Evolutionary conservation across 768 basidiomycete species (phyloP), one percentile per base, ranked within the genome.

Genomic region (Pulveroboletus frians): DNA sequence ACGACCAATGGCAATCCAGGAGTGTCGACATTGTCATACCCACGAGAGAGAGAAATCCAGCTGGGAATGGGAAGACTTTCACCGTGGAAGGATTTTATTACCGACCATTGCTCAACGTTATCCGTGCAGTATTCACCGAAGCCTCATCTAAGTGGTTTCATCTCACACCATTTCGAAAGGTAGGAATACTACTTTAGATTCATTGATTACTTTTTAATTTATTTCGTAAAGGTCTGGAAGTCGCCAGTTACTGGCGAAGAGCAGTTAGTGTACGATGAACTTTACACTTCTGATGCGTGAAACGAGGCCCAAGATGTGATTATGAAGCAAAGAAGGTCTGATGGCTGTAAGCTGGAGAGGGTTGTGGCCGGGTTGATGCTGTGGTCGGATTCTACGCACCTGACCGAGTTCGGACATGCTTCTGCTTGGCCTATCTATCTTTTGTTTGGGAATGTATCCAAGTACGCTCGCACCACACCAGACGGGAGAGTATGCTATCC

Each of bases 81-180:
- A n/a, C 43, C 1, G 44, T 71, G 2, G 55, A 64, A 2, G 70
- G 65, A 0, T 52, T 72, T 3, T 47, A 50, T 9, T 57, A 64
- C 47, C 48, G 57, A 0, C 62, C 53, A 1, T 39, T 71, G 0
- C 54, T 51, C 0, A 29, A 51, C 0, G 41, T 64, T n/a, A n/a
- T n/a, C n/a, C n/a, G n/a, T n/a, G n/a, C n/a, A n/a, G n/a, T n/a
- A n/a, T n/a, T n/a, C n/a, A 18, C 52, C 0, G 50, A 60, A 14
- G 41, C 39, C 0, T 35, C 29, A 0, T 34, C 51, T 0, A 55
- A 47, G 13, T 40, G 31, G 34, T 60, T 67, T 26, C 63, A 67
- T 45, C 57, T 58, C 3, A 58, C 45, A 0, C 65, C 65, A 0
- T 67, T 60, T 50, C 52, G 52, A 39, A 52, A 47, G 10, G 53